Evolutionary conservation across 73 alveolate genomes (phyloP), one percentile per base, ranked within the genome.

Genomic region (Tetrahymena elliotti): DNA sequence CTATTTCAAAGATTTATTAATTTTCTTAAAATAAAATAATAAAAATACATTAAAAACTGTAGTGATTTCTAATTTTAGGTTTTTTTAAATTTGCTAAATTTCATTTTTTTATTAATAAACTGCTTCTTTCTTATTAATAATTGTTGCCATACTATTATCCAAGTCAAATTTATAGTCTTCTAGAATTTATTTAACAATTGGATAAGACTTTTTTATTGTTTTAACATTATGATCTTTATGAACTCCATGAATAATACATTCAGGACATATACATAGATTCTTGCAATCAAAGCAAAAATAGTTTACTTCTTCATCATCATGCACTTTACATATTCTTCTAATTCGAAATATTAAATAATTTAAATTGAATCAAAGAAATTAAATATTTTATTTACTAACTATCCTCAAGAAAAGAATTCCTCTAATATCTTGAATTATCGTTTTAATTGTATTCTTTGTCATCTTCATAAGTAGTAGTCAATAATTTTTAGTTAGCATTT

Each of bases 131-230:
- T 68, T 68, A 16, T 68, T 68, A n/a, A 2, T 6, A 3, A 68
- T 68, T 27, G 88, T 31, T 3, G 88, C 16, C 36, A 68, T 68
- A 36, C 38, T 68, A 68, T 68, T 68, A 22, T 68, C 88, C 2
- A 68, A 31, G 20, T 68, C 88, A 24, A 68, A 31, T 68, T 68
- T 68, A 11, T 94, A 84, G n/a, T 94, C 96, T 35, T 94, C 96
- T 47, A 94, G 84, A 11, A 33, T 84, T 83, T 94, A 84, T 24
- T 38, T 94, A 9, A 88, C 93, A 12, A 94, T 47, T 22, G 96
- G 96, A 94, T 94, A 94, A 15, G 96, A 94, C 33, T 94, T 94
- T 38, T 94, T 94, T 2, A 94, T 94, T n/a, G 96, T 94, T 47
- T 94, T 94, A 5, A 94, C 96, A 53, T 94, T 94, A 24, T 94